Conservation (phyloP, 192 early-diverging fungal genomes). For the Diversispora epigaea region DNA sequence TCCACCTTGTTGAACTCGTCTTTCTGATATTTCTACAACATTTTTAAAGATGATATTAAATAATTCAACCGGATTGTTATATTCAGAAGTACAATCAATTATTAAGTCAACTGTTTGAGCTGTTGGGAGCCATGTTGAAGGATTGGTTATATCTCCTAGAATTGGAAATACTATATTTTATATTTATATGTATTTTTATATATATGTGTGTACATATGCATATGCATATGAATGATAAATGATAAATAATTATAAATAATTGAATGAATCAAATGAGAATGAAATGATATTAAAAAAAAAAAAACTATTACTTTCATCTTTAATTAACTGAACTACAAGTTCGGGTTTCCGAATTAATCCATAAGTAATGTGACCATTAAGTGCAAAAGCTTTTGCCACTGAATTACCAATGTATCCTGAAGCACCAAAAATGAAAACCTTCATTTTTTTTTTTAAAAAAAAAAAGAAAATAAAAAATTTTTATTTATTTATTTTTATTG, state of each 20-base stretch:
- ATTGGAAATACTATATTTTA: conserved; percentile 25
- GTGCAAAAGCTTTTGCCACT: conserved; percentile 39
- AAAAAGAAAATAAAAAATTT: too few species aligned
- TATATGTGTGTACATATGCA: not conserved
- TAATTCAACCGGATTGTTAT: not conserved
- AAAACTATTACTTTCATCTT: conserved; percentile 32
- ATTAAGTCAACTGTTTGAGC: conserved; percentile 34
- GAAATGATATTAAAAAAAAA: not conserved
- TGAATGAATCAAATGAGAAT: not conserved
- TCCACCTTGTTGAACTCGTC: conserved; percentile 19
- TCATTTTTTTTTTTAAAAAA: conserved; percentile 33
- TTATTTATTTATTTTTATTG: too few species aligned
- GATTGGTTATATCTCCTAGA: conserved; percentile 21
- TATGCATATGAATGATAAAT: not conserved
- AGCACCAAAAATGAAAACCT: conserved; percentile 45
- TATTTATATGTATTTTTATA: too few species aligned
- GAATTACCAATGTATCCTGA: conserved; percentile 41
- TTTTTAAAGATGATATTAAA: conserved; percentile 33
- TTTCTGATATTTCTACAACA: conserved; percentile 33
- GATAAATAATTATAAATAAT: not conserved
- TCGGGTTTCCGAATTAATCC: conserved; percentile 34
- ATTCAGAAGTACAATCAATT: conserved; percentile 35
- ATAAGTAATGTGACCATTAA: conserved; percentile 39
- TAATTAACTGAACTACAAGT: conserved; percentile 30
- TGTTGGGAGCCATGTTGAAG: conserved; percentile 25